Evolutionary conservation across 139 green algal genomes (phyloP).

Genomic region (Tetradesmus obliquus): DNA sequence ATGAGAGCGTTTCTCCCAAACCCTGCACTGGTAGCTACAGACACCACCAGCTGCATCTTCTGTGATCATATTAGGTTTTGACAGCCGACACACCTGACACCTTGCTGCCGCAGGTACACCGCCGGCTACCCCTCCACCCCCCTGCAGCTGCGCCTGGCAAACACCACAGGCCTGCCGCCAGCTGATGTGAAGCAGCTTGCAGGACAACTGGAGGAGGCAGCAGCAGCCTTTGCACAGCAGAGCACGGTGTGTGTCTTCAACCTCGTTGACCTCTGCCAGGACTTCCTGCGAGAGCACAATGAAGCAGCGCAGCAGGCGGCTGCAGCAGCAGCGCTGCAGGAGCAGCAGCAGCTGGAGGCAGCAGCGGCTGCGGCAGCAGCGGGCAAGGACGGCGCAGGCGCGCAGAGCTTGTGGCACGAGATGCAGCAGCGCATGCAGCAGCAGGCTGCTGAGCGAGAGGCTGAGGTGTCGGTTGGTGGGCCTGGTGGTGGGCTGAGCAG

Average conservation of each 20-base stretch:
- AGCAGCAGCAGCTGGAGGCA: slow-evolving; percentile 33
- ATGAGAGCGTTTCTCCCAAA: too few relatives aligned
- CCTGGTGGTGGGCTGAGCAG: neutral
- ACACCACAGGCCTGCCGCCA: slow-evolving; percentile 10
- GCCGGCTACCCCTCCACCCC: slow-evolving; percentile 30
- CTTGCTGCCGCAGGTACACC: slow-evolving; percentile 31
- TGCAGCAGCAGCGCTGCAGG: neutral
- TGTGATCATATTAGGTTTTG: too few relatives aligned
- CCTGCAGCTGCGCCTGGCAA: slow-evolving; percentile 15
- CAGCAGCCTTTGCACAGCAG: slow-evolving; percentile 12
- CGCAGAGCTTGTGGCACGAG: slow-evolving; percentile 69
- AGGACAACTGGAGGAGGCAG: neutral
- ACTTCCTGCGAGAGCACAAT: slow-evolving; percentile 71
- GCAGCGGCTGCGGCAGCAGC: slow-evolving; percentile 14
- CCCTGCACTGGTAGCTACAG: too few relatives aligned
- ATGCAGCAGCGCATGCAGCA: slow-evolving; percentile 62
- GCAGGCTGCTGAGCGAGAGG: slow-evolving; percentile 31
- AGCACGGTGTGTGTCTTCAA: slow-evolving; percentile 73
- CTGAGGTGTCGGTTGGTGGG: neutral
- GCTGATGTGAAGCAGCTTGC: slow-evolving; percentile 16
- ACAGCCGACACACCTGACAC: neutral
- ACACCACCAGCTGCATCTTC: too few relatives aligned
- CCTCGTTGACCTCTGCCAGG: slow-evolving; percentile 62
- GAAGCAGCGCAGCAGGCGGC: slow-evolving; percentile 26
- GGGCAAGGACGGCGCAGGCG: neutral